phyloP scores from a whole-genome alignment of 208 protist genomes.

The Leishmania lainsoni region DNA sequence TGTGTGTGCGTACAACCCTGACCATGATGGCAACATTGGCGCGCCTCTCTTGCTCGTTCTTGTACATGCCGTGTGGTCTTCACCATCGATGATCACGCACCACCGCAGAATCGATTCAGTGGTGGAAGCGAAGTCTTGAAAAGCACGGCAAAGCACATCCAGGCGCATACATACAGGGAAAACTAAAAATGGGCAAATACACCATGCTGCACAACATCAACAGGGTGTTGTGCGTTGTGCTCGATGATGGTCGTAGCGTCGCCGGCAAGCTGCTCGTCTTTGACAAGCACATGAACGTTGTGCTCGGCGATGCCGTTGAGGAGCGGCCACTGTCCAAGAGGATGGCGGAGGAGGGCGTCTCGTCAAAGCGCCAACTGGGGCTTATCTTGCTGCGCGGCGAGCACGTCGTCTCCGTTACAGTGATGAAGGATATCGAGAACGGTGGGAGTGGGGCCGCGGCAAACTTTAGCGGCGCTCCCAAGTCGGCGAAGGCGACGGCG shows the following conservation, averaged over 20 bases:
- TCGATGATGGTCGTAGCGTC: slow-evolving; percentile 78
- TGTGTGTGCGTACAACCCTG: neutral
- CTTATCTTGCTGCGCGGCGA: slow-evolving; percentile 85
- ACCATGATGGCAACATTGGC: neutral
- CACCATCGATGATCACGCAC: neutral
- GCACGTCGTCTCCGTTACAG: slow-evolving; percentile 81
- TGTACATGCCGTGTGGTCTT: neutral
- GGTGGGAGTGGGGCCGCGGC: slow-evolving; percentile 4
- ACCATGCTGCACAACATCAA: slow-evolving; percentile 90
- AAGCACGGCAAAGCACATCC: neutral
- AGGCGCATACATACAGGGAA: neutral
- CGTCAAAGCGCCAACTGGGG: slow-evolving; percentile 57
- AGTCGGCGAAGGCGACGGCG: slow-evolving; percentile 39
- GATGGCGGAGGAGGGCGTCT: slow-evolving; percentile 63
- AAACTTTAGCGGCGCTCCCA: slow-evolving; percentile 49
- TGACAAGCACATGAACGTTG: slow-evolving; percentile 91
- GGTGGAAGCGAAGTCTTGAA: neutral
- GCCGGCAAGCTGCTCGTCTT: slow-evolving; percentile 81
- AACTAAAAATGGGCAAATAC: slow-evolving; percentile 56
- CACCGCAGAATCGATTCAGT: neutral
- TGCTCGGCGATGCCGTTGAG: slow-evolving; percentile 64
- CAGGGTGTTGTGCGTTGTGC: slow-evolving; percentile 61
- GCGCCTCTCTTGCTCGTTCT: neutral
- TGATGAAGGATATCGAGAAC: slow-evolving; percentile 36
- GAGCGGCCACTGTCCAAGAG: slow-evolving; percentile 68